Evolutionary conservation across 2,329 filamentous ascomycete genomes (phyloP), one percentile per base, ranked within the genome.

Genomic region (Whalleya microplaca): DNA sequence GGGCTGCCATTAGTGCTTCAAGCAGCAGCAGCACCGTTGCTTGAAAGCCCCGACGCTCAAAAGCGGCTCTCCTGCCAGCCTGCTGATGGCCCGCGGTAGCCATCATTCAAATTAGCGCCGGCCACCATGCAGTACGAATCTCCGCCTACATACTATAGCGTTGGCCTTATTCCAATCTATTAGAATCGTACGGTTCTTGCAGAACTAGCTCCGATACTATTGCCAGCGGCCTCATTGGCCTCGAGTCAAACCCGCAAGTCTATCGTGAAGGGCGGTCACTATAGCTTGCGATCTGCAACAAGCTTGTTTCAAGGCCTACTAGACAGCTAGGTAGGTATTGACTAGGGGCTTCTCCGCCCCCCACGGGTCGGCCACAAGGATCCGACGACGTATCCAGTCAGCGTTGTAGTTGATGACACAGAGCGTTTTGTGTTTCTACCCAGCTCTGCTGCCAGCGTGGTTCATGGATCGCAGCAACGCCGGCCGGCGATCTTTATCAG

Each of bases 361-460:
- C 57, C 52, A 60, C 60, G 60, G 52, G 49, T 61, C 59, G 56
- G 59, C 44, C 47, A 37, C 41, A 48, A 55, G 46, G 55, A 56
- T 63, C 60, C 57, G 57, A 56, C 52, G 60, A 61, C 55, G 58
- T 50, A 58, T 56, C 57, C 60, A 63, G 60, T 63, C 60, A 63
- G 60, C 60, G 60, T 63, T 53, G 57, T 58, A 60, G 50, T 53
- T 53, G 60, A 61, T 63, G 58, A 45, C 21, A 63, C 60, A 58
- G 60, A 60, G 57, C 56, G 54, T 56, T 60, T 62, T 59, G 54
- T 54, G 54, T 60, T 57, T 60, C 57, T 49, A 48, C 54, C 55
- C 49, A 46, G 45, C 21, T 50, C 29, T 58, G 14, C 32, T 14
- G 57, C 57, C 55, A 63, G 55, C 57, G 60, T 61, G 60, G 60